Base-by-base conservation (phyloP, 768 basidiomycete genomes). In the Dentipellis sp. region DNA sequence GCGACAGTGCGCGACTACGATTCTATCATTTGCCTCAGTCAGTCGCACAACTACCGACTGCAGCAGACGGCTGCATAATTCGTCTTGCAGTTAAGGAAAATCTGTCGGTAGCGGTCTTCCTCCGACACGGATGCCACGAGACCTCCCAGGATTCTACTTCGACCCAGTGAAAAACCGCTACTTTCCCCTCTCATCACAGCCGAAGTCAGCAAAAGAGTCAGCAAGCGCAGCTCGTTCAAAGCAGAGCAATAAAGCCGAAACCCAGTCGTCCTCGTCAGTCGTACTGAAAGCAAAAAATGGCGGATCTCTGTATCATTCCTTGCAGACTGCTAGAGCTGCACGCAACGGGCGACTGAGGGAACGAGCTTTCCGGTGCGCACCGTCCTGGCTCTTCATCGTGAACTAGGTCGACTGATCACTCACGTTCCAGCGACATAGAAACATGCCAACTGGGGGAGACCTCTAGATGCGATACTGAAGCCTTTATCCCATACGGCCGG, bases 91-190 rank as follows among this genome's bases (percentile, higher is more conserved):
- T 3, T 29, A 3, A 29, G 29, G 3, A 29, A 29, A 29, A 29
- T 29, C 29, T 29, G 29, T 29, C 29, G 29, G 29, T 6, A 29
- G 29, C 6, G 29, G 29, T 3, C 6, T 29, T 6, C 6, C 29
- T 29, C 29, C 29, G 29, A 14, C 14, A 14, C 40, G n/a, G 17
- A 63, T 63, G 61, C 56, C 58, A n/a, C 58, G 46, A 52, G 56
- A 66, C 29, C 47, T 66, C 16, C 65, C 65, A n/a, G 65, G 65
- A 2, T 64, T 66, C 53, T 66, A 66, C 55, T 66, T 56, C 35
- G 65, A 66, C 48, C 51, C 52, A 34, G 38, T 40, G 23, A 62
- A 59, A 38, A 59, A 64, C 12, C 59, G 63, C 14, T 66, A 66
- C 57, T 66, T 66, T 55, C 59, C 65, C n/a, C 45, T 55, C n/a